Conservation (phyloP, 495 filamentous ascomycete species). For the Podospora australis region DNA sequence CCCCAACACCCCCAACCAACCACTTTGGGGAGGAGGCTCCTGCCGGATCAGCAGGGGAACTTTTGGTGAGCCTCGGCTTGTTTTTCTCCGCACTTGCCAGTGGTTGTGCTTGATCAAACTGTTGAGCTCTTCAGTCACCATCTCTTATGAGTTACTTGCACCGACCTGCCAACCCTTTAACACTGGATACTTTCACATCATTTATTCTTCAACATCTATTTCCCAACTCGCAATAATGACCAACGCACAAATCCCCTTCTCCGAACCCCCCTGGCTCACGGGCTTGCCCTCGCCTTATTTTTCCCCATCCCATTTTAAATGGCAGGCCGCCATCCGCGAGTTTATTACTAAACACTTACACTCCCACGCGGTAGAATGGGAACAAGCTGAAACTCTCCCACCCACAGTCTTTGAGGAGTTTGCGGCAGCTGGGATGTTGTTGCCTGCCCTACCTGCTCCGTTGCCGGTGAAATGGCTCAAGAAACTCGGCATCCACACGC, state of each 20-base stretch:
- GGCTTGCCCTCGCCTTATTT: slow-evolving; percentile 68
- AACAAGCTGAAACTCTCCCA: slow-evolving; percentile 54
- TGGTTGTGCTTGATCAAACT: too few relatives aligned
- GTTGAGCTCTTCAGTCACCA: too few relatives aligned
- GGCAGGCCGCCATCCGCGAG: slow-evolving; percentile 61
- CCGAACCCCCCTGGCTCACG: slow-evolving; percentile 64
- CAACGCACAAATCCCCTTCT: slow-evolving; percentile 51
- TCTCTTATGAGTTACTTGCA: too few relatives aligned
- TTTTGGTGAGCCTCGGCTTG: too few relatives aligned
- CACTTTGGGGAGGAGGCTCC: too few relatives aligned
- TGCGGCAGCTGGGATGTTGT: slow-evolving; percentile 54
- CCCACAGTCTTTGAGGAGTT: slow-evolving; percentile 56
- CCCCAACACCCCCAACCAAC: too few relatives aligned
- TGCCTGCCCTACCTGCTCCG: slow-evolving; percentile 59
- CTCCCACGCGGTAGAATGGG: slow-evolving; percentile 60
- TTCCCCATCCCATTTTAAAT: slow-evolving; percentile 50
- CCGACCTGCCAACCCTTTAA: too few relatives aligned
- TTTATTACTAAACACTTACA: slow-evolving; percentile 57
- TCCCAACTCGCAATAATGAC: neutral
- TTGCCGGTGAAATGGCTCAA: slow-evolving; percentile 63
- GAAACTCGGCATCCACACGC: slow-evolving; percentile 54
- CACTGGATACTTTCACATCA: too few relatives aligned
- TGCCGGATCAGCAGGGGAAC: too few relatives aligned
- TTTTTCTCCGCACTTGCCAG: too few relatives aligned
- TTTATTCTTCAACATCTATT: too few relatives aligned